These are phyloP conservation scores for Ogataea paraovalis DNA, from an alignment of 805 yeast genomes.

Conservation along the genomic window DNA sequence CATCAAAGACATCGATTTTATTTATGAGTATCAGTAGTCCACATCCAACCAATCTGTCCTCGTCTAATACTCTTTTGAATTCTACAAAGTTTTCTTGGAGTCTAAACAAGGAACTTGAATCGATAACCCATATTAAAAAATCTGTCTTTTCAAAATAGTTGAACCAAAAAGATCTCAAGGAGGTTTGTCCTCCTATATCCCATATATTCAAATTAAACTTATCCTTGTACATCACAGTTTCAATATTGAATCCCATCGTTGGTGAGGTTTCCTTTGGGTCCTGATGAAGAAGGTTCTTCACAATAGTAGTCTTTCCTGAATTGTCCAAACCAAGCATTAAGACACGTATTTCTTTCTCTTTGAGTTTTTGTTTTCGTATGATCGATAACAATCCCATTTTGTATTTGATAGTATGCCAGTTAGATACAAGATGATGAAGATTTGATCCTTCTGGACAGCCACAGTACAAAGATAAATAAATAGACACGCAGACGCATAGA, in stretches of 20 bases:
- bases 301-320: slow-evolving; percentile 86
- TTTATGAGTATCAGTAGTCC: slow-evolving; percentile 68
- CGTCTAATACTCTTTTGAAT: slow-evolving; percentile 55
- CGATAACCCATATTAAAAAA: slow-evolving; percentile 82
- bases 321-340: slow-evolving; percentile 83
- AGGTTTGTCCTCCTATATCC: slow-evolving; percentile 87
- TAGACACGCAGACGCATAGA: too few species aligned
- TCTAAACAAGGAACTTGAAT: slow-evolving; percentile 56
- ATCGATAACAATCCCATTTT: slow-evolving; percentile 78
- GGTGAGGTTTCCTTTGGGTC: slow-evolving; percentile 65
- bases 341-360: slow-evolving; percentile 73
- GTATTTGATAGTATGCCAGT: too few species aligned
- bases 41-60: slow-evolving; percentile 67
- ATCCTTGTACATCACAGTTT: slow-evolving; percentile 44
- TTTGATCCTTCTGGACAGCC: too few species aligned
- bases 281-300: slow-evolving; percentile 50
- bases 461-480: too few species aligned
- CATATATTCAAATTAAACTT: slow-evolving; percentile 53
- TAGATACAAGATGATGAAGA: too few species aligned
- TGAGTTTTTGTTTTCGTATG: slow-evolving; percentile 75
- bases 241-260: slow-evolving; percentile 86
- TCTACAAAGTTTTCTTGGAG: slow-evolving; percentile 63
- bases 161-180: slow-evolving; percentile 86
- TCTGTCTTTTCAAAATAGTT: slow-evolving; percentile 86
- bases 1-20: slow-evolving; percentile 59